Conservation (phyloP, 106 monocot species). For the Triglochin maritima region DNA sequence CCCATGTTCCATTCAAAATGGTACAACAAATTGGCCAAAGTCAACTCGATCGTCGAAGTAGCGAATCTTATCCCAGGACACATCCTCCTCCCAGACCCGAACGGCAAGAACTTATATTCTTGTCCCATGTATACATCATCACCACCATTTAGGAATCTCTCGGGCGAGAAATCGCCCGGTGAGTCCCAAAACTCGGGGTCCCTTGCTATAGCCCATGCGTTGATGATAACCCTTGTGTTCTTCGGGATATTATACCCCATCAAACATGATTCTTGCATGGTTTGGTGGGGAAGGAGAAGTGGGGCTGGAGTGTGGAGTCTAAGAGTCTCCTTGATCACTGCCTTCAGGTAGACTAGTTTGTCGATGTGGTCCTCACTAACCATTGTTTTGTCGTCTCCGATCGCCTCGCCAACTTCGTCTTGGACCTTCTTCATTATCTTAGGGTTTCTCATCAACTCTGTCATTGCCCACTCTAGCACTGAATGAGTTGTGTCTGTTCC, state of each 20-base stretch:
- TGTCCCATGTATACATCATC: neutral
- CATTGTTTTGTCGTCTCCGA: neutral
- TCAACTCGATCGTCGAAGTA: neutral
- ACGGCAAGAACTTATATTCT: constrained; percentile 4
- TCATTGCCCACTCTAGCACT: too few species aligned
- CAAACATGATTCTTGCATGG: neutral
- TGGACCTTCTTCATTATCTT: constrained; percentile 7
- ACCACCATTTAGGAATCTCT: constrained; percentile 7
- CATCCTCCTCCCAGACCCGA: constrained; percentile 9
- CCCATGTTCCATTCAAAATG: constrained; percentile 9
- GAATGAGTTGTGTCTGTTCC: constrained; percentile 12
- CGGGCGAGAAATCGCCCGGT: constrained; percentile 5
- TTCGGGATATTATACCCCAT: neutral
- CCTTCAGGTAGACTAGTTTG: constrained; percentile 3
- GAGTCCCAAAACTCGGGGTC: constrained; percentile 4
- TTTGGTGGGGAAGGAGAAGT: constrained; percentile 6
- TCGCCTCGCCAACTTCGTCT: neutral
- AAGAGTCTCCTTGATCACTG: constrained; percentile 9
- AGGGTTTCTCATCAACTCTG: constrained; percentile 6
- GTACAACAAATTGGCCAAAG: constrained; percentile 4
- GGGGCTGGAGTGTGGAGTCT: constrained; percentile 1
- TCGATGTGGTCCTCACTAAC: neutral
- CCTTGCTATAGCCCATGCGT: constrained; percentile 6
- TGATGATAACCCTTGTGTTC: constrained; percentile 5
- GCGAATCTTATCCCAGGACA: constrained; percentile 10